Conservation (phyloP, 2,329 filamentous ascomycete species). For the Dendryphion nanum region DNA sequence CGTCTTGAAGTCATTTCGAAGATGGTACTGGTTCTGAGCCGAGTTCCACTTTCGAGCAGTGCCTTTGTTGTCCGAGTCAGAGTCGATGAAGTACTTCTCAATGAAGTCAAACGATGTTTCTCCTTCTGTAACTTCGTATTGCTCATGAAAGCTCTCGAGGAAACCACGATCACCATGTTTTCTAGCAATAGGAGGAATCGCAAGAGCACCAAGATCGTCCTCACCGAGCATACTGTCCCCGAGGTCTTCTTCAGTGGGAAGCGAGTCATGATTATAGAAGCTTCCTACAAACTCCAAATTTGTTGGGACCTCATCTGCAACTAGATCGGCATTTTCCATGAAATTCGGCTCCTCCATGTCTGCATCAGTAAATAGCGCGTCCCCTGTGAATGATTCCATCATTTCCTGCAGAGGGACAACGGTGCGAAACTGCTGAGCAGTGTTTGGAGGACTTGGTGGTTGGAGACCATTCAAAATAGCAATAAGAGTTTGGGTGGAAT, state of each 20-base stretch:
- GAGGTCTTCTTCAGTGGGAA: slow-evolving; percentile 42
- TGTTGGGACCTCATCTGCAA: slow-evolving; percentile 41
- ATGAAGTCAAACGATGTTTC: slow-evolving; percentile 68
- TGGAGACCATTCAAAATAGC: slow-evolving; percentile 74
- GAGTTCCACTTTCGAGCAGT: slow-evolving; percentile 81
- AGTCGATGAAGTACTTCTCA: slow-evolving; percentile 71
- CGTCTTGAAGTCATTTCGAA: slow-evolving; percentile 60
- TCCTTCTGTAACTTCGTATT: slow-evolving; percentile 55
- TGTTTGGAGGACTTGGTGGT: slow-evolving; percentile 79
- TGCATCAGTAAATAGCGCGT: slow-evolving; percentile 67
- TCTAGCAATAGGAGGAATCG: slow-evolving; percentile 28
- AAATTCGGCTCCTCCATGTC: slow-evolving; percentile 52
- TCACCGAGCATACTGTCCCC: slow-evolving; percentile 43
- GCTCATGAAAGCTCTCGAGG: slow-evolving; percentile 53
- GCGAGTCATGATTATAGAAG: slow-evolving; percentile 49
- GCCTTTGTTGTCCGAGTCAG: slow-evolving; percentile 59
- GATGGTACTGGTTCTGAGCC: slow-evolving; percentile 69
- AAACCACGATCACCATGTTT: slow-evolving; percentile 38
- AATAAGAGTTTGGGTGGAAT: slow-evolving; percentile 92
- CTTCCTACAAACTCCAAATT: slow-evolving; percentile 53
- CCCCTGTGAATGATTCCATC: slow-evolving; percentile 83
- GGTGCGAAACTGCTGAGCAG: slow-evolving; percentile 81
- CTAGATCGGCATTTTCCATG: slow-evolving; percentile 38
- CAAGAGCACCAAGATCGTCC: slow-evolving; percentile 37
- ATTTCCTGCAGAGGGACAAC: slow-evolving; percentile 85